Percentiles rank a stretch among this genome's conserved stretches.
These are phyloP conservation scores for Coemansia sp. DNA, from an alignment of 192 early-diverging fungal species.

Conservation along the genomic window DNA sequence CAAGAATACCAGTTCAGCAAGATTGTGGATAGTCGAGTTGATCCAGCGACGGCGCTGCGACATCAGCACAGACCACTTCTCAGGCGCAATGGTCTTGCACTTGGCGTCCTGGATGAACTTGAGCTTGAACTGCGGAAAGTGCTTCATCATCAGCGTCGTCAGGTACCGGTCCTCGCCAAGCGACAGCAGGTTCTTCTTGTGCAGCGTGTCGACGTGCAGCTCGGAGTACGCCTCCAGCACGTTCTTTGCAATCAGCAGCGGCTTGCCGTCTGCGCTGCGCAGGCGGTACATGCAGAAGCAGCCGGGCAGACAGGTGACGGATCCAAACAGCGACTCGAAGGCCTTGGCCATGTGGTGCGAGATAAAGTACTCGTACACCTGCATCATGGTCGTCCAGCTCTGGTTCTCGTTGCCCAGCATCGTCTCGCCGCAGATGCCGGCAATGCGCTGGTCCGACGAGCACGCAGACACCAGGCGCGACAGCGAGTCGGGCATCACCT, in stretches of 20 bases:
- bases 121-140: slow-evolving; percentile 87
- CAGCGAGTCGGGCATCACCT: slow-evolving; percentile 73
- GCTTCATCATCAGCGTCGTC: slow-evolving; percentile 91
- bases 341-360: slow-evolving; percentile 85
- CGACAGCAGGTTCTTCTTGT: slow-evolving; percentile 90
- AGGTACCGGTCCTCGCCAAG: slow-evolving; percentile 95
- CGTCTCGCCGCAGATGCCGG: slow-evolving; percentile 90
- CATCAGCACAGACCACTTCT: slow-evolving; percentile 73
- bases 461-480: slow-evolving; percentile 76
- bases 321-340: slow-evolving; percentile 71
- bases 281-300: slow-evolving; percentile 82
- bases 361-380: slow-evolving; percentile 86
- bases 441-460: slow-evolving; percentile 64
- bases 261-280: slow-evolving; percentile 52
- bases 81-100: slow-evolving; percentile 83
- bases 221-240: slow-evolving; percentile 81
- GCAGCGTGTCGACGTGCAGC: slow-evolving; percentile 84
- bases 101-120: slow-evolving; percentile 79
- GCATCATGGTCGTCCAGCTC: slow-evolving; percentile 92
- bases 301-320: slow-evolving; percentile 73
- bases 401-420: slow-evolving; percentile 78
- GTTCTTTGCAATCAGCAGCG: slow-evolving; percentile 71
- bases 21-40: slow-evolving; percentile 98
- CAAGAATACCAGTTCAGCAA: slow-evolving; percentile 84
- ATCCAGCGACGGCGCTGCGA: slow-evolving; percentile 98